Evolutionary conservation across 129 eudicot genomes (phyloP), one percentile per base, ranked within the genome.

Genomic region (Helianthus tuberosus): DNA sequence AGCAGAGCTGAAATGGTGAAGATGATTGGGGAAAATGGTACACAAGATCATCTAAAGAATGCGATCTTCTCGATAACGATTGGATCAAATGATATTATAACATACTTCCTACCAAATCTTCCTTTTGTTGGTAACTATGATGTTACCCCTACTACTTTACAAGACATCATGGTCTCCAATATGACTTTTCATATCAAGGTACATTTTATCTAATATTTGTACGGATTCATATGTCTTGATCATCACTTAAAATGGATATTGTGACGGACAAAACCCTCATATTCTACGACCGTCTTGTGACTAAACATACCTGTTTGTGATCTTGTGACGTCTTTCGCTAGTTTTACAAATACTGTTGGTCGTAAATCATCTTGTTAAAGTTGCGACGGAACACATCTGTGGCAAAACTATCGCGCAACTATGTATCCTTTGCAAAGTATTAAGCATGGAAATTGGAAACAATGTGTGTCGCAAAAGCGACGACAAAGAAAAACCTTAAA

Each of bases 161-260:
- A 81, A 81, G 81, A 86, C 46, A 70, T 74, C 67, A 75, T 88
- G 91, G 66, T 88, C 64, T 77, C 95, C 61, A 86, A 88, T 61
- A 80, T 88, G 75, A 83, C 91, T n/a, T 77, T 57, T 12, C 83
- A 85, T 49, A 83, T 88, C 14, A 81, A 86, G 95, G 95, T 88
- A 83, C 65, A 72, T 35, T 8, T 64, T 32, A 55, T 29, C 46
- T 1, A 49, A 23, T 32, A 55, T 55, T 55, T 16, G 14, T 7
- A 38, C 1, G 25, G 60, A 41, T 68, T 0, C 27, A 47, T 49
- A 49, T 49, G 1, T 49, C 14, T 49, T 11, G 11, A 11, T 49
- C 15, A 49, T 49, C 3, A 49, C 47, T 43, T 43, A 43, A 16
- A 53, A 53, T 1, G 27, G 25, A 52, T 52, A 1, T 52, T 15